Base-by-base conservation (phyloP, 2,329 filamentous ascomycete genomes). In the Exophiala aquamarina region DNA sequence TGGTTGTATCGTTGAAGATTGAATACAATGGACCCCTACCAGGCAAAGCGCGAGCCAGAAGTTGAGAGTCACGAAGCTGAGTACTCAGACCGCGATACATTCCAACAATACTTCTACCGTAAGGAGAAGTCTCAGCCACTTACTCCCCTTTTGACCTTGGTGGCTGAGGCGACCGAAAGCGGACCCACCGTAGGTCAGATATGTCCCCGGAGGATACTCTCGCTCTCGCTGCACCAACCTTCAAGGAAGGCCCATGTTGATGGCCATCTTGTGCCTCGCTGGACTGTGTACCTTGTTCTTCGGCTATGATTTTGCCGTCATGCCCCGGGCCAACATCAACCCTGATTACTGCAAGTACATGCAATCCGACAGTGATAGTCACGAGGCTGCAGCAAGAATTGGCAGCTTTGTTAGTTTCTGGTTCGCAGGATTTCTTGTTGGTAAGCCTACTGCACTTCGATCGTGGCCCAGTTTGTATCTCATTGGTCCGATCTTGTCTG, bases 381-480 rank as follows among this genome's bases (percentile, higher is more conserved):
- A 43, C 31, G 38, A 55, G 28, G 59, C 60, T 44, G 54, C 60
- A 9, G 60, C 60, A 6, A 54, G 51, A 3, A 44, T 61, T 13
- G 59, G 60, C 15, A 58, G 60, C 1, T 43, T 62, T 19, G 59
- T 62, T 11, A 59, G 58, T 52, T 41, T 62, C n/a, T 62, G 60
- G 58, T 62, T 60, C 47, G 55, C 49, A 26, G 59, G 60, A 9
- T 61, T 62, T 14, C 40, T 42, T 15, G 15, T 42, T 8, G 40
- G 40, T 42, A 40, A 4, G 28, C 9, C 28, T 9, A 31, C 28
- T n/a, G 9, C 28, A 9, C 9, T 9, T n/a, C 9, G 9, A 9
- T n/a, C 9, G n/a, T n/a, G n/a, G 9, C n/a, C 28, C 9, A 9
- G 9, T 9, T n/a, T n/a, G 9, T n/a, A 31, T n/a, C n/a, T 9